Conservation (phyloP, 2,329 filamentous ascomycete genomes). For the Aschersonia sp. region DNA sequence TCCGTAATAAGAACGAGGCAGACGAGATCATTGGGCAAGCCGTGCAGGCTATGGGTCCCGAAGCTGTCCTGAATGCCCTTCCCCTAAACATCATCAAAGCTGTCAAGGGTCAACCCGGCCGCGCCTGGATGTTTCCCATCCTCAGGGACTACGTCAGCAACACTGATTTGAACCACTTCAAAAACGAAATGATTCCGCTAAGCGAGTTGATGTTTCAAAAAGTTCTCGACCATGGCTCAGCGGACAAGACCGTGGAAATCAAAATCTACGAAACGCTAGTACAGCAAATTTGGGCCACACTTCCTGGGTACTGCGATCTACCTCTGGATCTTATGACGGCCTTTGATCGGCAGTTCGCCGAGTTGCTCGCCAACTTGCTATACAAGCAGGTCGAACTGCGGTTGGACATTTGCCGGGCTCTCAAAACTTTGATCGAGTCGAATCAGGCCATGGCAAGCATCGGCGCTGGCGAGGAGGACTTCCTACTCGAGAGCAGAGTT, state of each 20-base stretch:
- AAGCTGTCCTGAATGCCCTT: slow-evolving; percentile 66
- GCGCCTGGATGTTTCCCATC: slow-evolving; percentile 90
- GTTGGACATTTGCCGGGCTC: slow-evolving; percentile 70
- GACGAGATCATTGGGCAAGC: slow-evolving; percentile 83
- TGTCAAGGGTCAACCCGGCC: slow-evolving; percentile 61
- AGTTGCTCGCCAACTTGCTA: slow-evolving; percentile 78
- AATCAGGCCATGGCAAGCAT: slow-evolving; percentile 69
- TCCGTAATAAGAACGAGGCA: slow-evolving; percentile 87
- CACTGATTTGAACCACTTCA: slow-evolving; percentile 76
- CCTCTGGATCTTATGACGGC: slow-evolving; percentile 63
- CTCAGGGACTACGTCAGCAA: slow-evolving; percentile 84
- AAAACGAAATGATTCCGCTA: slow-evolving; percentile 70
- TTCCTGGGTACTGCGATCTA: slow-evolving; percentile 90
- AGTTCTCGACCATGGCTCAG: slow-evolving; percentile 67
- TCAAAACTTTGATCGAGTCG: slow-evolving; percentile 82
- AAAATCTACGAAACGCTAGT: slow-evolving; percentile 98
- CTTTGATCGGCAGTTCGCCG: slow-evolving; percentile 81
- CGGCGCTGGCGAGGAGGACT: slow-evolving; percentile 52
- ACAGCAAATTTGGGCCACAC: slow-evolving; percentile 84
- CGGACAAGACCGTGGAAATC: slow-evolving; percentile 85
- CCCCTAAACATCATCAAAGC: slow-evolving; percentile 77
- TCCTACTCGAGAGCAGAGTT: slow-evolving; percentile 66
- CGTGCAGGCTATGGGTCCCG: slow-evolving; percentile 79
- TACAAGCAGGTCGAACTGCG: slow-evolving; percentile 86
- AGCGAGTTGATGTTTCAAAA: slow-evolving; percentile 84